These are phyloP conservation scores for Hondaea fermentalgiana DNA, from an alignment of 108 stramenopile species.

Conservation along the genomic window DNA sequence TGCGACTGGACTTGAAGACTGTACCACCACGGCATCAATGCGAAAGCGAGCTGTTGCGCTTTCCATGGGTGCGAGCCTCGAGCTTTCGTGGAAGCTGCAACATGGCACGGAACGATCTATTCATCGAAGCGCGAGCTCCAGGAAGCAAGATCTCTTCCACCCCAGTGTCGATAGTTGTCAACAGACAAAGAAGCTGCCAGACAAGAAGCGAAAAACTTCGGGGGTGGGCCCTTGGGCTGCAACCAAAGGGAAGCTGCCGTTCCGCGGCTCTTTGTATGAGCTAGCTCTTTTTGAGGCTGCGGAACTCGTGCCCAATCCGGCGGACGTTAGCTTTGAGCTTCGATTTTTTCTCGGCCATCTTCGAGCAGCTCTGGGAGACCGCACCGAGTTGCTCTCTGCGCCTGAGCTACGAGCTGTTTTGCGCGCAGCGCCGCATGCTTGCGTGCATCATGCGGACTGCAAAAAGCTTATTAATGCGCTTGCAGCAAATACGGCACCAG, in stretches of 20 bases:
- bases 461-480: background rate
- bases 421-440: background rate
- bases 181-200: background rate
- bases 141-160: background rate
- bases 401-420: background rate
- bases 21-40: background rate
- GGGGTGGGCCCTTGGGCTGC: too few relatives aligned
- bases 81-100: background rate
- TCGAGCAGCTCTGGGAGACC: background rate
- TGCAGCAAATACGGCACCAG: background rate
- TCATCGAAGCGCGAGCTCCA: background rate
- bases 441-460: background rate
- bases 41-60: background rate
- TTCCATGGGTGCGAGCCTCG: background rate
- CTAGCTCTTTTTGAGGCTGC: background rate
- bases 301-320: background rate
- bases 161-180: background rate
- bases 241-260: too few relatives aligned
- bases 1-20: background rate
- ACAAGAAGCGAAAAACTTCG: too few relatives aligned
- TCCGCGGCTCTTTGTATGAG: background rate
- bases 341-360: background rate
- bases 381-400: background rate
- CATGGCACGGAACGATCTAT: background rate
- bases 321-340: background rate